Percentiles rank a stretch among this genome's conserved stretches.
Conservation (phyloP, 164 flowering plant genomes). For the Piper betle region DNA sequence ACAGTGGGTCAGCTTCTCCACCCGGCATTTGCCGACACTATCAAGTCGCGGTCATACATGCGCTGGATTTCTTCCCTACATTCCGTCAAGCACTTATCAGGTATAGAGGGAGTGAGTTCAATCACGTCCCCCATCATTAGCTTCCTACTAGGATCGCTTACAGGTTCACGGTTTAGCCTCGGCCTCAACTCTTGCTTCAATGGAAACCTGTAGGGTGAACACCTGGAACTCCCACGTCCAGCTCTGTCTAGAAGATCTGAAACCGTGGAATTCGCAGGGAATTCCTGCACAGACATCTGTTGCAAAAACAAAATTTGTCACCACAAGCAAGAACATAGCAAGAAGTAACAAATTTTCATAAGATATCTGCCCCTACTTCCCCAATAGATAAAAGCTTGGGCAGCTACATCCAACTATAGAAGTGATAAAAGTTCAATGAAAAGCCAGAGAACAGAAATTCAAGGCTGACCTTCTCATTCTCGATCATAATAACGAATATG, state of each 20-base stretch:
- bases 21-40: slow-evolving; percentile 21
- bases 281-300: slow-evolving; percentile 96
- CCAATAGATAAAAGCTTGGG: no score
- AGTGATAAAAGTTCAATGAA: no score
- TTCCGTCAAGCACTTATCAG: slow-evolving; percentile 59
- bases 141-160: slow-evolving; percentile 46
- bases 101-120: slow-evolving; percentile 74
- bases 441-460: no score
- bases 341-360: no score
- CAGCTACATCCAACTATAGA: no score
- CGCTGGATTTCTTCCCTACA: slow-evolving; percentile 90
- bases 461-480: slow-evolving; percentile 98
- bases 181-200: slow-evolving; percentile 80
- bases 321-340: no score
- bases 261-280: slow-evolving; percentile 60
- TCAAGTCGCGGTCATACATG: slow-evolving; percentile 55
- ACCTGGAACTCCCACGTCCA: slow-evolving; percentile 51
- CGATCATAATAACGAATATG: slow-evolving; percentile 65
- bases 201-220: slow-evolving; percentile 51
- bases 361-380: no score
- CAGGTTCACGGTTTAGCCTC: slow-evolving; percentile 56
- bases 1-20: slow-evolving; percentile 28
- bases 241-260: slow-evolving; percentile 52
- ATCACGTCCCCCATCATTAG: slow-evolving; percentile 93
- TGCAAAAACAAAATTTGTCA: no score